Evolutionary conservation across 1,284 basidiomycete genomes (phyloP).

Genomic region (Malassezia furfur): DNA sequence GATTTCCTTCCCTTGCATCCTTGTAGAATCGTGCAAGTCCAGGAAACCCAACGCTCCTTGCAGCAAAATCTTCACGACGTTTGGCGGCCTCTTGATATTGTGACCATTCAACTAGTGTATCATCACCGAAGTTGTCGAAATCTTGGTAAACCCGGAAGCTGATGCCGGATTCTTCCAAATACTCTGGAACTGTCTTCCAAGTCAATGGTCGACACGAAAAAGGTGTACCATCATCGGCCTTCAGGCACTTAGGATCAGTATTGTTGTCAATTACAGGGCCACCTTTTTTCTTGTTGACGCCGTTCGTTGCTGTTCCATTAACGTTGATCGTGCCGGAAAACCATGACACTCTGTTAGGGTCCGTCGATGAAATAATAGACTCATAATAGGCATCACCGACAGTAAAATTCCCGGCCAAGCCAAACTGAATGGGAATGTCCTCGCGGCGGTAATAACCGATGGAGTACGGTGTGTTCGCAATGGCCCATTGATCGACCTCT

Average conservation of each 20-base stretch:
- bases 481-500: slow-evolving; percentile 29
- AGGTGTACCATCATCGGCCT: slow-evolving; percentile 11
- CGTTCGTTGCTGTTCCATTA: slow-evolving; percentile 12
- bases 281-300: slow-evolving; percentile 11
- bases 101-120: slow-evolving; percentile 18
- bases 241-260: slow-evolving; percentile 15
- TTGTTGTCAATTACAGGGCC: slow-evolving; percentile 25
- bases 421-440: slow-evolving; percentile 34
- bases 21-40: slow-evolving; percentile 29
- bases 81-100: slow-evolving; percentile 19
- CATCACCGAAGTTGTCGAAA: slow-evolving; percentile 30
- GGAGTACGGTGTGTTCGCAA: slow-evolving; percentile 31
- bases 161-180: slow-evolving; percentile 24
- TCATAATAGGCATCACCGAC: slow-evolving; percentile 36
- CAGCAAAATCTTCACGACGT: slow-evolving; percentile 18
- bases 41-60: slow-evolving; percentile 17
- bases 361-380: slow-evolving; percentile 28
- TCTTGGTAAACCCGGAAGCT: slow-evolving; percentile 31
- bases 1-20: slow-evolving; percentile 27
- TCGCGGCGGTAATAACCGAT: slow-evolving; percentile 30
- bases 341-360: slow-evolving; percentile 29
- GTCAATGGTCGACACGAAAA: slow-evolving; percentile 24
- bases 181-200: slow-evolving; percentile 38
- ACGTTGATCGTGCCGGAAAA: slow-evolving; percentile 22
- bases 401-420: slow-evolving; percentile 30